Conservation (phyloP, 768 basidiomycete genomes). For the Trametes cinnabarina region DNA sequence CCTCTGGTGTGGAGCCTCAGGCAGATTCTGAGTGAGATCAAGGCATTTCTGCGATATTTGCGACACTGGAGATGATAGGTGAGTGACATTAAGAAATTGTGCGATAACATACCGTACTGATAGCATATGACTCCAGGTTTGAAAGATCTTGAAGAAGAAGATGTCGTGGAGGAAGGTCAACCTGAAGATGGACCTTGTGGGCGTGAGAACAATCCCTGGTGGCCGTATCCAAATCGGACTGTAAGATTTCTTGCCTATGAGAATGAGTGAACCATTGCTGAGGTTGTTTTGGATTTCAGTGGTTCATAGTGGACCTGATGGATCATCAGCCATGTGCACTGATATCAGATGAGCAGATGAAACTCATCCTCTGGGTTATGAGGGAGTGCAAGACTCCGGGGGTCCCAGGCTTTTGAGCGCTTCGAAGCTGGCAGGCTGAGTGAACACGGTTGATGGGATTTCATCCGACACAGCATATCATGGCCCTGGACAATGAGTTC, state of each 20-base stretch:
- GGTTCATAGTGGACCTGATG: not conserved
- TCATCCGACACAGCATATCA: not conserved
- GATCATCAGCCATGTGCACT: not conserved
- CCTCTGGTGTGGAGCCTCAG: too few relatives aligned
- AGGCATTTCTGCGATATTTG: too few relatives aligned
- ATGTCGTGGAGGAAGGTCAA: not conserved
- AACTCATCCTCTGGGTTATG: not conserved
- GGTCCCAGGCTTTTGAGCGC: not conserved
- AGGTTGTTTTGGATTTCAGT: not conserved
- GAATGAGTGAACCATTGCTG: too few relatives aligned
- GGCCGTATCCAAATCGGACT: not conserved
- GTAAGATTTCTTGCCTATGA: not conserved
- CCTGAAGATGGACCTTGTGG: not conserved
- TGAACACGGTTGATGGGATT: not conserved
- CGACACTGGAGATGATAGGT: too few relatives aligned
- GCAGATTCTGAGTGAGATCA: too few relatives aligned
- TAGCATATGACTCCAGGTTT: not conserved
- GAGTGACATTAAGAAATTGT: not conserved
- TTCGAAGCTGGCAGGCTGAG: not conserved
- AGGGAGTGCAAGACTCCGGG: not conserved
- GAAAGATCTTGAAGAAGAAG: not conserved
- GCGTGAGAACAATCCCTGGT: not conserved
- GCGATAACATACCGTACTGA: too few relatives aligned
- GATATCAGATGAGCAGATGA: constrained; percentile 1
- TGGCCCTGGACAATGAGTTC: not conserved